Base-by-base conservation (phyloP, 208 protist genomes). In the Strigomonas culicis region DNA sequence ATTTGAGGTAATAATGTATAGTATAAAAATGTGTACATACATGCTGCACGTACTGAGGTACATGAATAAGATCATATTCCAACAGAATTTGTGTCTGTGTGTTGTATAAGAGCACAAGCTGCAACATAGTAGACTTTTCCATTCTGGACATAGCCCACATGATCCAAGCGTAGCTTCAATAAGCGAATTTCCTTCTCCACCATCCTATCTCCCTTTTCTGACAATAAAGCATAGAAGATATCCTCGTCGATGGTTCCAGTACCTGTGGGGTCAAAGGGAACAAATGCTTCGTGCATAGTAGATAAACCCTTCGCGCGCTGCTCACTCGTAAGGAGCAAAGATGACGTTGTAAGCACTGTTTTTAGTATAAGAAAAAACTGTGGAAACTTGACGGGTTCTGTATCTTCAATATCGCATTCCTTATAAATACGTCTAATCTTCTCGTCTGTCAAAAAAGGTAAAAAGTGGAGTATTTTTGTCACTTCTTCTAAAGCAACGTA, bases 321-420 rank as follows among this genome's bases (percentile, higher is more conserved):
- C 11, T 63, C 46, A 22, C 41, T 50, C 24, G 53, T 59, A 25
- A 52, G 46, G 1, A 66, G 4, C 10, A 61, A 10, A 13, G 44
- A n/a, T 17, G 66, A 56, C 6, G 59, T 15, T 34, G 10, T 66
- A n/a, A n/a, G 43, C 1, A 85, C n/a, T 21, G 60, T 81, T n/a
- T 34, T 58, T 7, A 77, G 15, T 13, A 88, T 36, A 0, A 85
- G 59, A 52, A 80, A 85, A 46, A 90, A 93, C 31, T 90, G 80
- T 11, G 76, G 65, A 73, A 88, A 90, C 13, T 77, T 83, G n/a
- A 87, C 62, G 4, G 61, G 56, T 28, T 74, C 67, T 10, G 57
- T 39, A 22, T 70, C 59, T 19, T 84, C 75, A 4, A 85, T 49
- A 28, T 72, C 63, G 39, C 59, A 69, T 24, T 74, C 66, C 39